phyloP scores from a whole-genome alignment of 768 basidiomycete species.

The Chiua virens region DNA sequence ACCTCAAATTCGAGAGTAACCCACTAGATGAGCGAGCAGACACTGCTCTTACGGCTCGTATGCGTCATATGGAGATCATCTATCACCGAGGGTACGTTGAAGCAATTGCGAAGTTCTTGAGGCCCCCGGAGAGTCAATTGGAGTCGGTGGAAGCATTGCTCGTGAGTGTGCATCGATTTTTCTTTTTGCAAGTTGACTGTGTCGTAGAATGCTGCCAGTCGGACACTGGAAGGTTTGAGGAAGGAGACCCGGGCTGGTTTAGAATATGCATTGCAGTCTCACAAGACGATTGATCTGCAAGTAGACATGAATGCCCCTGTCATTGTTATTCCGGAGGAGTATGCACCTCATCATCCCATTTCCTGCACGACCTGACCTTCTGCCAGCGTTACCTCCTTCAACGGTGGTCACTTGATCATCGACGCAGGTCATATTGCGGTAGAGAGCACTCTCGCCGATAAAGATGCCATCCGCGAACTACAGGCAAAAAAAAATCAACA shows the following conservation, averaged over 20 bases:
- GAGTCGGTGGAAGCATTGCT: slow-evolving; percentile 94
- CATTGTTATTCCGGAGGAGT: slow-evolving; percentile 97
- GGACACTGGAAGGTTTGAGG: slow-evolving; percentile 89
- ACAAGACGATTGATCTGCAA: slow-evolving; percentile 95
- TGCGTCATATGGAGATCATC: slow-evolving; percentile 96
- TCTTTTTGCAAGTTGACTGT: neutral
- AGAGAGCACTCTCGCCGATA: slow-evolving; percentile 85
- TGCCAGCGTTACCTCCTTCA: slow-evolving; percentile 66
- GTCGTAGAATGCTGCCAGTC: slow-evolving; percentile 79
- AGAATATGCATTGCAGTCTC: slow-evolving; percentile 88
- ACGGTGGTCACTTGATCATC: slow-evolving; percentile 84
- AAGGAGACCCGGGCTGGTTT: slow-evolving; percentile 94
- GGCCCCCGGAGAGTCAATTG: slow-evolving; percentile 89
- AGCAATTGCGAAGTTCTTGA: slow-evolving; percentile 87
- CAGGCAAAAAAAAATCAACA: slow-evolving; percentile 80
- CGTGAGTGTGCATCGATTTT: slow-evolving; percentile 42
- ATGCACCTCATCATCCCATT: slow-evolving; percentile 20
- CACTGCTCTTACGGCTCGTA: slow-evolving; percentile 81
- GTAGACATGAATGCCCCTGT: slow-evolving; percentile 96
- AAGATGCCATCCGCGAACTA: slow-evolving; percentile 73
- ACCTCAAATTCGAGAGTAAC: slow-evolving; percentile 86
- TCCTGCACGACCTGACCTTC: slow-evolving; percentile 6
- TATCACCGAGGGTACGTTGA: slow-evolving; percentile 95
- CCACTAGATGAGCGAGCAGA: slow-evolving; percentile 92
- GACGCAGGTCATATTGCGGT: slow-evolving; percentile 98